Percentiles rank a stretch among this genome's conserved stretches.
phyloP scores from a whole-genome alignment of 78 protist species.

The Dictyostelium firmibasis region DNA sequence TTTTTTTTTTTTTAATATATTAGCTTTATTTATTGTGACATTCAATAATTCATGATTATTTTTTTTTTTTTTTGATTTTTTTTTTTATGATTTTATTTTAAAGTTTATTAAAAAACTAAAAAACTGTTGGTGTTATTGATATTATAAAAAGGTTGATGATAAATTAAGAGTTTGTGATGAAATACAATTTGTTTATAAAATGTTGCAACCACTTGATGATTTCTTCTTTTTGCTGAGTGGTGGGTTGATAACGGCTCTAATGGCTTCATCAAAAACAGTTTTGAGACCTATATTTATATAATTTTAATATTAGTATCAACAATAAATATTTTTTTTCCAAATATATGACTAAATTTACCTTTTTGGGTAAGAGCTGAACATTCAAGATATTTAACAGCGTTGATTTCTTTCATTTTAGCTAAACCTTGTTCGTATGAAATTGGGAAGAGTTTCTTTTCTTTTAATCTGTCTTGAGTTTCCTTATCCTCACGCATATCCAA shows the following conservation, averaged over 20 bases:
- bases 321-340: too few species aligned
- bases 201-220: conserved; percentile 28
- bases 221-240: conserved; percentile 82
- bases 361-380: conserved; percentile 95
- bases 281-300: too few species aligned
- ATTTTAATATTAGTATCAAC: too few species aligned
- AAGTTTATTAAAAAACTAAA: not conserved
- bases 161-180: not conserved
- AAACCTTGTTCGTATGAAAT: conserved; percentile 70
- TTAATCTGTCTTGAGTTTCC: conserved; percentile 48
- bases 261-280: conserved; percentile 88
- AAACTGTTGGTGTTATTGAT: not conserved
- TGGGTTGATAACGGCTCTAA: conserved; percentile 85
- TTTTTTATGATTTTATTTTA: not conserved
- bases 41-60: not conserved
- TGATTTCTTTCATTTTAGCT: conserved; percentile 79
- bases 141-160: not conserved
- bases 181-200: conserved; percentile 52
- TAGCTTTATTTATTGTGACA: not conserved
- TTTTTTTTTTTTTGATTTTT: not conserved
- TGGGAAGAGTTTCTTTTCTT: conserved; percentile 71
- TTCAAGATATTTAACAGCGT: conserved; percentile 89
- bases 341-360: too few species aligned
- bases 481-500: conserved; percentile 57
- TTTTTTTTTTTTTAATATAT: not conserved